Evolutionary conservation across 1,284 basidiomycete species (phyloP).

Genomic region (Ustilago esculenta): DNA sequence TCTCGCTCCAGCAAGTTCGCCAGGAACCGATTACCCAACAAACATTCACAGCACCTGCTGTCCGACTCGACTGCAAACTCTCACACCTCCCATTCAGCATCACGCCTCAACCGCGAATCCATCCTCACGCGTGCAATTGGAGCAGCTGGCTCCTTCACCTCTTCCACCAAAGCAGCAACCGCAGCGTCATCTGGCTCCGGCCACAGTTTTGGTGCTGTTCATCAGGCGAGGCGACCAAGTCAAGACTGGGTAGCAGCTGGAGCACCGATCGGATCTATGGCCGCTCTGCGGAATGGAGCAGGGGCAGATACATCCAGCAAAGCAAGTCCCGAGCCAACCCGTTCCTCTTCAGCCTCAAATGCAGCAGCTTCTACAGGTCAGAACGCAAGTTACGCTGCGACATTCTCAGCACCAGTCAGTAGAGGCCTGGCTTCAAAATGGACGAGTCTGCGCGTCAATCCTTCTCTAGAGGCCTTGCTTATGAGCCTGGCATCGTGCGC

Average conservation of each 20-base stretch:
- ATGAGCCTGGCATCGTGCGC: conserved; percentile 33
- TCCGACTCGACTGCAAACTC: conserved; percentile 13
- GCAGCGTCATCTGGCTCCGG: not conserved
- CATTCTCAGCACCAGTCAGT: not conserved
- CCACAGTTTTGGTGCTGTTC: not conserved
- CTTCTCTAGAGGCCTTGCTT: conserved; percentile 39
- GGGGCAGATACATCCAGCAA: conserved; percentile 6
- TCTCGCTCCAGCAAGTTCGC: conserved; percentile 13
- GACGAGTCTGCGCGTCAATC: conserved; percentile 30
- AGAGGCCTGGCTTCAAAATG: conserved; percentile 4
- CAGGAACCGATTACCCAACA: conserved; percentile 19
- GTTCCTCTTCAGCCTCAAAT: conserved; percentile 23
- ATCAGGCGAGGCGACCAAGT: conserved; percentile 7
- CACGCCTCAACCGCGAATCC: conserved; percentile 16
- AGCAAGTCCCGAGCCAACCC: conserved; percentile 8
- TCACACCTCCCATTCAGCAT: conserved; percentile 1
- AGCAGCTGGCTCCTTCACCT: conserved; percentile 9
- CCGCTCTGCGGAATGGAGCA: not conserved
- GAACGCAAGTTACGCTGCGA: not conserved
- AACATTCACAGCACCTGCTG: conserved; percentile 5
- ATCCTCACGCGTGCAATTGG: conserved; percentile 25
- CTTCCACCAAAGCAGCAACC: conserved; percentile 3
- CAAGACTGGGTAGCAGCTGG: conserved; percentile 3
- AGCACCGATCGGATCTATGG: not conserved
- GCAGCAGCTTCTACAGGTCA: conserved; percentile 2